A percentile compares a stretch with the other conserved stretches of the same genome.
Conservation (phyloP, 2,329 filamentous ascomycete species). For the Metarhizium album region DNA sequence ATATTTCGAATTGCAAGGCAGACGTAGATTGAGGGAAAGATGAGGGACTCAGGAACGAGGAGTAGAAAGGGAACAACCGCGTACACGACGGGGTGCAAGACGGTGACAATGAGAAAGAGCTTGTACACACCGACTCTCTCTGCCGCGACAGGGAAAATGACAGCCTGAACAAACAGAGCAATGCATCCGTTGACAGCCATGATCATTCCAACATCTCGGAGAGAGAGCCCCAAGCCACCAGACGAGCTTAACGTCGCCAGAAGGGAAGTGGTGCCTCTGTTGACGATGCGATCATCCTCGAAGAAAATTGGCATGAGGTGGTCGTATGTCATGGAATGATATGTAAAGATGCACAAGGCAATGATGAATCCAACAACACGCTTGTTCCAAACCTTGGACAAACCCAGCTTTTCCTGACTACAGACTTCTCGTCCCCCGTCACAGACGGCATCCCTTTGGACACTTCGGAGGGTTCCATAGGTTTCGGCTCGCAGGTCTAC, state of each 20-base stretch:
- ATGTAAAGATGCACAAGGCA: constrained; percentile 83
- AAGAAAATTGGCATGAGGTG: constrained; percentile 88
- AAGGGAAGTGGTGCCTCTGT: constrained; percentile 19
- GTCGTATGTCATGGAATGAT: constrained; percentile 92
- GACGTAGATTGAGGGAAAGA: constrained; percentile 48
- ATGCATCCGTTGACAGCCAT: constrained; percentile 49
- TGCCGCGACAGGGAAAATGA: constrained; percentile 51
- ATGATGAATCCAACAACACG: constrained; percentile 65
- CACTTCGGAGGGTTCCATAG: constrained; percentile 58
- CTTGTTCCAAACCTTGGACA: constrained; percentile 38
- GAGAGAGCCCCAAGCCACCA: constrained; percentile 51
- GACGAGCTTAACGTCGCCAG: constrained; percentile 42
- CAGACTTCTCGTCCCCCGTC: constrained; percentile 20
- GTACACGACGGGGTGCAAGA: constrained; percentile 53
- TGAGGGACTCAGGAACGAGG: constrained; percentile 37
- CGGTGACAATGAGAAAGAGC: constrained; percentile 45
- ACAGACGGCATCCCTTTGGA: constrained; percentile 35
- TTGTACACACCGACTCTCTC: constrained; percentile 47
- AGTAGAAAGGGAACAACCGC: constrained; percentile 48
- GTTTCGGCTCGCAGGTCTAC: constrained; percentile 68
- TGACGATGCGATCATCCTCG: constrained; percentile 54
- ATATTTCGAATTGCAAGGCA: constrained; percentile 48
- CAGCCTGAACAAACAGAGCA: constrained; percentile 46
- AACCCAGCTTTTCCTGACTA: constrained; percentile 22
- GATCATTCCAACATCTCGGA: constrained; percentile 51